These are phyloP conservation scores for Neurospora sp. DNA, from an alignment of 495 filamentous ascomycete species.

Conservation along the genomic window DNA sequence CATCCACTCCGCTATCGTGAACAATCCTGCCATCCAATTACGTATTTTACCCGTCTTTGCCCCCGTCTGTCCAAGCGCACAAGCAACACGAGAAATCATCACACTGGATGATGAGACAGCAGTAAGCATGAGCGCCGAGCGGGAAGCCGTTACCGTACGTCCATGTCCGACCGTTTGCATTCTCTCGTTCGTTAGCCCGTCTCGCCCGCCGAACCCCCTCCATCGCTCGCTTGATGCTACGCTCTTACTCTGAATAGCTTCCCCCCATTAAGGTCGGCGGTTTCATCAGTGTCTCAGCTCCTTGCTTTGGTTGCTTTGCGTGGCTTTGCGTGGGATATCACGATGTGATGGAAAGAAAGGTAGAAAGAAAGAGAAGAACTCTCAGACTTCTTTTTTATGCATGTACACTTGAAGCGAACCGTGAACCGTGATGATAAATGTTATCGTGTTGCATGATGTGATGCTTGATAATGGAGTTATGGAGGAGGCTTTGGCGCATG, in stretches of 20 bases:
- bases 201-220: neutral
- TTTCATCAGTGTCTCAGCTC: neutral
- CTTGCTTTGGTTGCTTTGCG: neutral
- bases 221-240: neutral
- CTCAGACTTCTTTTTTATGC: no score
- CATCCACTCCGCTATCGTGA: neutral
- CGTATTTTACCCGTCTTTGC: neutral
- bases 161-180: neutral
- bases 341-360: no score
- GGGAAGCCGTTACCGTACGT: neutral
- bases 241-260: neutral
- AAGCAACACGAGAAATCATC: neutral
- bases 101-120: neutral
- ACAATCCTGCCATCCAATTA: neutral
- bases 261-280: neutral
- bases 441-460: no score
- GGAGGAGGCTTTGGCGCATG: no score
- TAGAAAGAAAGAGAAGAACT: no score
- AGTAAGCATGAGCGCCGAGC: neutral
- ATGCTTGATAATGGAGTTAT: no score
- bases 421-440: no score
- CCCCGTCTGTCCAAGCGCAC: neutral
- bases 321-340: no score
- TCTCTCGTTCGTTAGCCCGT: neutral
- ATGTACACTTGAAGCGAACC: no score